Percentiles rank a stretch among this genome's conserved stretches.
These are phyloP conservation scores for Neofusicoccum parvum DNA, from an alignment of 2,329 filamentous ascomycete species.

Conservation along the genomic window DNA sequence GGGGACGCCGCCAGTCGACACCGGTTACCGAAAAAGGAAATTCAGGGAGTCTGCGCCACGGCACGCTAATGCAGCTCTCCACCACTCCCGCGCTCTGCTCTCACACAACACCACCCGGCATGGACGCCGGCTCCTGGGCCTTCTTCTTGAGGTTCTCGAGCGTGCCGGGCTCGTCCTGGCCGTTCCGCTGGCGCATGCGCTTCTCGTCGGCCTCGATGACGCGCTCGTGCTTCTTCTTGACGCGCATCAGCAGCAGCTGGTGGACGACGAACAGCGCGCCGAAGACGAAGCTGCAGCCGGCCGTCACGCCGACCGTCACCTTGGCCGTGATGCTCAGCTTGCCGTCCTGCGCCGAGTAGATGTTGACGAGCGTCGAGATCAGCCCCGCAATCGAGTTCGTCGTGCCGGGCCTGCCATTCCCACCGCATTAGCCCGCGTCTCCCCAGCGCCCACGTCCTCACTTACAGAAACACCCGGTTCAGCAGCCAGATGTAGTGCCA, in stretches of 20 bases:
- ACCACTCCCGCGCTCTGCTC: not conserved
- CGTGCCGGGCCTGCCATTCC: not conserved
- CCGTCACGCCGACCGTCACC: slow-evolving; percentile 41
- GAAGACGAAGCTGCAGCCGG: slow-evolving; percentile 38
- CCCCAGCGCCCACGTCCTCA: not conserved
- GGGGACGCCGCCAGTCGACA: not conserved
- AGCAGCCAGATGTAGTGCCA: slow-evolving; percentile 59
- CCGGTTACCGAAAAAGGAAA: not conserved
- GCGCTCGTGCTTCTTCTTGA: slow-evolving; percentile 36
- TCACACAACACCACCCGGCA: slow-evolving; percentile 9
- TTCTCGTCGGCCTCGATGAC: slow-evolving; percentile 30
- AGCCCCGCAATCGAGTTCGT: slow-evolving; percentile 55
- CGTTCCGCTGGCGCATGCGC: not conserved
- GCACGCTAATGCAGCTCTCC: not conserved
- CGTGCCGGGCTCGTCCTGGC: not conserved
- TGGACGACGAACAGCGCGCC: slow-evolving; percentile 39
- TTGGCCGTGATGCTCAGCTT: slow-evolving; percentile 49
- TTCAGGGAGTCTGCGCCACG: not conserved
- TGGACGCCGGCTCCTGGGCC: not conserved
- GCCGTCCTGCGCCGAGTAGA: slow-evolving; percentile 53
- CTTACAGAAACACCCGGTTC: slow-evolving; percentile 51
- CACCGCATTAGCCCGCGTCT: not conserved
- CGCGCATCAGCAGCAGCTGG: slow-evolving; percentile 39
- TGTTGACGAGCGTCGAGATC: slow-evolving; percentile 52
- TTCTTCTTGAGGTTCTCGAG: not conserved